Conservation (phyloP, 1,139 yeast genomes). For the Sugiyamaella novakii region DNA sequence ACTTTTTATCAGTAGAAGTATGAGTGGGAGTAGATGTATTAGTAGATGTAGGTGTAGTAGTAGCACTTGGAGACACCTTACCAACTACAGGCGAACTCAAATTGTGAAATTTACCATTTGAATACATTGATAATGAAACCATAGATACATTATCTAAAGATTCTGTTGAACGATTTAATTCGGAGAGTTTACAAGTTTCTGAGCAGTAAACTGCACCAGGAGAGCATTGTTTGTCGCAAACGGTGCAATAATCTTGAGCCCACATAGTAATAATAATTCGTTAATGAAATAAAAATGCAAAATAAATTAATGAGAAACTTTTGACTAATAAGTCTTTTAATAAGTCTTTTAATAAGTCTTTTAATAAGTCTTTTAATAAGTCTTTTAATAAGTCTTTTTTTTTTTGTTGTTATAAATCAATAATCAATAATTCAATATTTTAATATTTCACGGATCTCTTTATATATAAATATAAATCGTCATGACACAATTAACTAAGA, state of each 20-base stretch:
- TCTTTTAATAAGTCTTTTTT: no score
- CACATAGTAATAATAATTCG: constrained; percentile 35
- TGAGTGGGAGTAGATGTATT: not conserved
- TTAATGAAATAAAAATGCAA: no score
- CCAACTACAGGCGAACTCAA: constrained; percentile 13
- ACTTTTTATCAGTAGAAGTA: constrained; percentile 21
- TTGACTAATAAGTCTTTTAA: no score
- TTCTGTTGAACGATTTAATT: constrained; percentile 20
- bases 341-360: no score
- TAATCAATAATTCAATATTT: no score
- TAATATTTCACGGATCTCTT: no score
- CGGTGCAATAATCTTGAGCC: constrained; percentile 48
- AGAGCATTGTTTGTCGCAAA: constrained; percentile 48
- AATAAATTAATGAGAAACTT: no score
- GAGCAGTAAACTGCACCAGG: constrained; percentile 46
- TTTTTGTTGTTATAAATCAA: no score
- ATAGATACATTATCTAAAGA: constrained; percentile 18
- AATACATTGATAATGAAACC: constrained; percentile 24
- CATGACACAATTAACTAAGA: constrained; percentile 8
- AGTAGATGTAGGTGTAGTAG: not conserved
- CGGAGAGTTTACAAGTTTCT: constrained; percentile 39
- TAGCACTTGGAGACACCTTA: constrained; percentile 3
- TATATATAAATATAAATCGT: no score
- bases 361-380: no score
- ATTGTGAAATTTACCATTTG: constrained; percentile 25